A percentile compares a stretch with the other conserved stretches of the same genome.
phyloP scores from a whole-genome alignment of 2,329 filamentous ascomycete species.

The Anthostomella pinea region DNA sequence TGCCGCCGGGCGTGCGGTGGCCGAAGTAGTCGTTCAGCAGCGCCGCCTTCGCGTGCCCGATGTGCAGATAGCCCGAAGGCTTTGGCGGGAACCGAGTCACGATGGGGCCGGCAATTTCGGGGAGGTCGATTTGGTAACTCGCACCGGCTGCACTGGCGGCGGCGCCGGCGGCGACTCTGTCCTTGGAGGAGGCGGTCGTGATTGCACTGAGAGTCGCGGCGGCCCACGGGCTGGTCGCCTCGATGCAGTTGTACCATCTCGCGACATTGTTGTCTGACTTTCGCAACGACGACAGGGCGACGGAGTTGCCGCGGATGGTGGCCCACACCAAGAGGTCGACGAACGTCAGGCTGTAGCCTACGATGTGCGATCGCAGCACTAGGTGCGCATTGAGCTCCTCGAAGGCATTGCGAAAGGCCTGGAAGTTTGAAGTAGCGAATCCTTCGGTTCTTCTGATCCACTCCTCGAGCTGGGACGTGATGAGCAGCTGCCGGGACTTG shows the following conservation, averaged over 20 bases:
- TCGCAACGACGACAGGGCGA: slow-evolving; percentile 71
- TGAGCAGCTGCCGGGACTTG: background rate
- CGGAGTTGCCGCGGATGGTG: slow-evolving; percentile 74
- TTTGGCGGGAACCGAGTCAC: slow-evolving; percentile 91
- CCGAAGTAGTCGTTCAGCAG: slow-evolving; percentile 93
- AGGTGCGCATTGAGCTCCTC: slow-evolving; percentile 50
- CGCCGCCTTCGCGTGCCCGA: slow-evolving; percentile 88
- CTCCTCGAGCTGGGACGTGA: slow-evolving; percentile 2
- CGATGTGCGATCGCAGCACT: slow-evolving; percentile 76
- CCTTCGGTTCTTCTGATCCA: slow-evolving; percentile 4
- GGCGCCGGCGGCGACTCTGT: slow-evolving; percentile 51
- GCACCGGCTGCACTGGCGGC: slow-evolving; percentile 69
- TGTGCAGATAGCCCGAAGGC: slow-evolving; percentile 88
- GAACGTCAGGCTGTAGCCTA: slow-evolving; percentile 71
- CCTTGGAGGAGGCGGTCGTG: slow-evolving; percentile 57
- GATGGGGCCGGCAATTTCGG: slow-evolving; percentile 80
- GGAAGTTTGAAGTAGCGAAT: slow-evolving; percentile 2
- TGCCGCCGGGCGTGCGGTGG: slow-evolving; percentile 84
- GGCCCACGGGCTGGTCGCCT: too few relatives aligned
- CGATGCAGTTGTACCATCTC: too few relatives aligned
- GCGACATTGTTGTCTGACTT: slow-evolving; percentile 70
- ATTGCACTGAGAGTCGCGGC: slow-evolving; percentile 59
- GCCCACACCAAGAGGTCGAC: slow-evolving; percentile 78
- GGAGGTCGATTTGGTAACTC: slow-evolving; percentile 81
- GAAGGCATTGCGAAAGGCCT: slow-evolving; percentile 5